These are phyloP conservation scores for Cladosporium cucumerinum DNA, from an alignment of 2,329 filamentous ascomycete genomes.

Conservation along the genomic window DNA sequence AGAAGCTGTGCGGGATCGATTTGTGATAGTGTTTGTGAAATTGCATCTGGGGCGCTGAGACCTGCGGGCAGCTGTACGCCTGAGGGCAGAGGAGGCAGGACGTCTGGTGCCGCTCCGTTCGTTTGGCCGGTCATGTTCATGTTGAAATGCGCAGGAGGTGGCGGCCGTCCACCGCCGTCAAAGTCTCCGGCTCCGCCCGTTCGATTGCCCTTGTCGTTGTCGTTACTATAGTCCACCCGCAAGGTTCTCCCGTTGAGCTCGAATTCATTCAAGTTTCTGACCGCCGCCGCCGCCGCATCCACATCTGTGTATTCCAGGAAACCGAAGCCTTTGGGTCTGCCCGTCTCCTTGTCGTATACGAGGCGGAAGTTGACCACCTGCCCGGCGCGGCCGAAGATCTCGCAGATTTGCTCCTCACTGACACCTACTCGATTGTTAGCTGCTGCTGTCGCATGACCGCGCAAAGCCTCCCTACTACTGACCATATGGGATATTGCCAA, in stretches of 20 bases:
- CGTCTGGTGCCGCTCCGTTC: slow-evolving; percentile 29
- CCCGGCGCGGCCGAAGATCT: slow-evolving; percentile 87
- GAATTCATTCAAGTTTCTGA: slow-evolving; percentile 91
- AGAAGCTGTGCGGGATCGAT: slow-evolving; percentile 85
- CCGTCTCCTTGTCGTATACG: slow-evolving; percentile 93
- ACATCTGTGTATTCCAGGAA: slow-evolving; percentile 94
- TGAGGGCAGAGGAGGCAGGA: slow-evolving; percentile 75
- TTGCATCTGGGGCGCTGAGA: slow-evolving; percentile 81
- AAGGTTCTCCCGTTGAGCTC: slow-evolving; percentile 94
- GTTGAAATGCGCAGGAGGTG: slow-evolving; percentile 46
- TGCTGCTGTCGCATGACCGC: neutral
- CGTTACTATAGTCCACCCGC: slow-evolving; percentile 93
- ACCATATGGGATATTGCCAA: slow-evolving; percentile 84
- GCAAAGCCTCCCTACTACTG: slow-evolving; percentile 25
- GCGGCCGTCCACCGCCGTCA: slow-evolving; percentile 27
- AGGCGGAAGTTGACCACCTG: slow-evolving; percentile 89
- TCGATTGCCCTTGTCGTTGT: slow-evolving; percentile 56
- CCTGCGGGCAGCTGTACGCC: slow-evolving; percentile 81
- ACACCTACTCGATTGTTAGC: slow-evolving; percentile 58
- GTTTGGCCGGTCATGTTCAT: slow-evolving; percentile 28
- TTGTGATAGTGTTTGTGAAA: slow-evolving; percentile 83
- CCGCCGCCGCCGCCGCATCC: slow-evolving; percentile 87
- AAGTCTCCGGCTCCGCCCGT: slow-evolving; percentile 25
- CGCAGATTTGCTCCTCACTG: slow-evolving; percentile 91
- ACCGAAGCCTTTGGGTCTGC: slow-evolving; percentile 91